Base-by-base conservation (phyloP, 2,329 filamentous ascomycete genomes). In the Stylonectria norvegica region DNA sequence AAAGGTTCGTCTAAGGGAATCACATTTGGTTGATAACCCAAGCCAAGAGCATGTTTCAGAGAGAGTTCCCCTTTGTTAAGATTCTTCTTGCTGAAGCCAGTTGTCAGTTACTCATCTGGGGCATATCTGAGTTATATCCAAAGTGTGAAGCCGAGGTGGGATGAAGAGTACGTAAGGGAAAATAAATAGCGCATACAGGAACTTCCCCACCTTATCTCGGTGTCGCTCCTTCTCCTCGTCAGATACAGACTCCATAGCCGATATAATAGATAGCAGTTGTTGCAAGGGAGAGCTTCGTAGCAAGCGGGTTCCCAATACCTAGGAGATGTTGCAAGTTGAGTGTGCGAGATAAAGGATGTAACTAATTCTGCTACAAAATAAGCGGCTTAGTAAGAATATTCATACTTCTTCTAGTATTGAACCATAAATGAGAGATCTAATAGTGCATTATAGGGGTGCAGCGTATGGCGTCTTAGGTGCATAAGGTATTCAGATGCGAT, bases 61-160 rank as follows among this genome's bases (percentile, higher is more conserved):
- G 62, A 61, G 20, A 63, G 20, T 31, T 65, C 62, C 5, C 63
- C 63, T 32, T 65, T 65, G 23, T 47, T 58, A 31, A 64, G 15
- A 29, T 62, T 64, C 40, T 61, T 57, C 15, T 56, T 55, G 9
- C 61, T 61, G 43, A 5, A 38, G 14, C 9, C 9, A 18, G 16
- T 28, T 3, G 38, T 52, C 15, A 51, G 46, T n/a, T 15, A 6
- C 16, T 5, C 12, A 25, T 12, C 19, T 15, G 6, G 17, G 11
- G 14, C 14, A 17, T 19, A 17, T 27, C 20, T 23, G 25, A 25
- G 29, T 18, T 10, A 18, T 11, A 22, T 22, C 4, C 28, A n/a
- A 12, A 28, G 20, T 16, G n/a, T n/a, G n/a, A 19, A 20, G 9
- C 14, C 8, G 7, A 27, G 4, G n/a, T 12, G 11, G 8, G 5